A percentile compares a stretch with the other conserved stretches of the same genome.
Evolutionary conservation across 164 flowering plant genomes (phyloP).

Genomic region (Pachysandra terminalis): DNA sequence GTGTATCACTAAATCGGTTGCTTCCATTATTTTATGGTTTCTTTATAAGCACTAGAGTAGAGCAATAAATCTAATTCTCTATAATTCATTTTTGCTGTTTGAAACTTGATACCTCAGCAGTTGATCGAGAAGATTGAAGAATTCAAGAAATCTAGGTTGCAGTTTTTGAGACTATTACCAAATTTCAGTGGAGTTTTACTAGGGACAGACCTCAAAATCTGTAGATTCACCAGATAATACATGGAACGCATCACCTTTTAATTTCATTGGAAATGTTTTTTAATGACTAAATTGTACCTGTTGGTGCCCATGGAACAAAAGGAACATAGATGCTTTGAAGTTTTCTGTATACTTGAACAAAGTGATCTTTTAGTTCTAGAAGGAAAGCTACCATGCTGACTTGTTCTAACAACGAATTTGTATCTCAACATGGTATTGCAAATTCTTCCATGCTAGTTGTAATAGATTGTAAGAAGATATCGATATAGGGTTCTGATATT

Average conservation of each 20-base stretch:
- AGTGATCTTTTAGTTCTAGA: constrained; percentile 4
- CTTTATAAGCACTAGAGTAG: neutral
- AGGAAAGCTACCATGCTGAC: neutral
- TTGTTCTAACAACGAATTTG: neutral
- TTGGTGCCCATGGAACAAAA: constrained; percentile 1
- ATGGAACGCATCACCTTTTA: constrained; percentile 3
- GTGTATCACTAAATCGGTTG: neutral
- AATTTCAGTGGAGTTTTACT: constrained; percentile 16
- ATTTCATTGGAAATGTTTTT: constrained; percentile 9
- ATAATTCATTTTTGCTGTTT: constrained; percentile 14
- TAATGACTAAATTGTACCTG: constrained; percentile 6
- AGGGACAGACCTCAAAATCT: constrained; percentile 13
- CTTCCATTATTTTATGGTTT: neutral
- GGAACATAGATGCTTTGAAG: constrained; percentile 2
- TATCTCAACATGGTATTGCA: neutral
- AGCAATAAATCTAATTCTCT: constrained; percentile 4
- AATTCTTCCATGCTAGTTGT: neutral
- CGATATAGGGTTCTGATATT: too few relatives aligned
- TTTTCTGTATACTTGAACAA: constrained; percentile 3
- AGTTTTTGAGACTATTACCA: constrained; percentile 11
- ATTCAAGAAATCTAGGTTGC: constrained; percentile 6
- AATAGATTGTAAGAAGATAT: neutral
- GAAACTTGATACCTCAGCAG: constrained; percentile 22
- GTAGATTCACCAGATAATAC: constrained; percentile 12
- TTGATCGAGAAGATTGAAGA: constrained; percentile 20